phyloP scores from a whole-genome alignment of 208 protist species.

The Wallacemonas rigidus region DNA sequence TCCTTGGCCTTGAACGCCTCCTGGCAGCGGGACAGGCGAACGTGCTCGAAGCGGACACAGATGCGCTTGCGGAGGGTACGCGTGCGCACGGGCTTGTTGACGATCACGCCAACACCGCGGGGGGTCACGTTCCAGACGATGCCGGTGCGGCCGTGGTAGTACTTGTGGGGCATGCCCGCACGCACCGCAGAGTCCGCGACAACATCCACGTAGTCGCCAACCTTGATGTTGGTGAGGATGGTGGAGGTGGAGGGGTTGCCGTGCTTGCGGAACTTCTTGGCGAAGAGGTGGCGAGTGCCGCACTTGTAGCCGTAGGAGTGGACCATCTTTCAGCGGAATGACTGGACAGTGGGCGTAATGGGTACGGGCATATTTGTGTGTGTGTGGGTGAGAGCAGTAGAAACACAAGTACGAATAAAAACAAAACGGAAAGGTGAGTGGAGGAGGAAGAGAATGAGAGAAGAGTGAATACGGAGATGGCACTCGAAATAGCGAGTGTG shows the following conservation, averaged over 20 bases:
- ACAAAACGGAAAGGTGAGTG: constrained; percentile 11
- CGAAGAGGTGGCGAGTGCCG: constrained; percentile 97
- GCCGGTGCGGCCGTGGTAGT: constrained; percentile 99
- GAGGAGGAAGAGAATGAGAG: neutral
- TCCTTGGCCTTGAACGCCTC: constrained; percentile 89
- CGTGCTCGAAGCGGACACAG: constrained; percentile 99
- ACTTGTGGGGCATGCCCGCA: constrained; percentile 99
- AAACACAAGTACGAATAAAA: constrained; percentile 3
- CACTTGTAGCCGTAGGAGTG: constrained; percentile 96
- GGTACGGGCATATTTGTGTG: no score
- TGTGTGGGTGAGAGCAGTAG: constrained; percentile 11
- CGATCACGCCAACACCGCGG: constrained; percentile 98
- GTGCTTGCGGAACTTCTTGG: constrained; percentile 95
- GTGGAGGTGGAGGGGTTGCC: constrained; percentile 92
- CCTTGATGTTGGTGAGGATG: constrained; percentile 97
- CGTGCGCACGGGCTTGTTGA: constrained; percentile 99
- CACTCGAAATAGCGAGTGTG: no score
- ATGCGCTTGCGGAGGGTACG: constrained; percentile 99
- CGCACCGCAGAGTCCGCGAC: constrained; percentile 98
- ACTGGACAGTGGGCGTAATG: constrained; percentile 1
- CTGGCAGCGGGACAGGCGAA: constrained; percentile 93
- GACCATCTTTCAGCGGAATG: constrained; percentile 56
- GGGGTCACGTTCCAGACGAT: constrained; percentile 99
- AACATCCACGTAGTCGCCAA: constrained; percentile 99
- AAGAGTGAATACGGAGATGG: no score